These are phyloP conservation scores for Metarhizium rileyi DNA, from an alignment of 2,329 filamentous ascomycete species.

Conservation along the genomic window DNA sequence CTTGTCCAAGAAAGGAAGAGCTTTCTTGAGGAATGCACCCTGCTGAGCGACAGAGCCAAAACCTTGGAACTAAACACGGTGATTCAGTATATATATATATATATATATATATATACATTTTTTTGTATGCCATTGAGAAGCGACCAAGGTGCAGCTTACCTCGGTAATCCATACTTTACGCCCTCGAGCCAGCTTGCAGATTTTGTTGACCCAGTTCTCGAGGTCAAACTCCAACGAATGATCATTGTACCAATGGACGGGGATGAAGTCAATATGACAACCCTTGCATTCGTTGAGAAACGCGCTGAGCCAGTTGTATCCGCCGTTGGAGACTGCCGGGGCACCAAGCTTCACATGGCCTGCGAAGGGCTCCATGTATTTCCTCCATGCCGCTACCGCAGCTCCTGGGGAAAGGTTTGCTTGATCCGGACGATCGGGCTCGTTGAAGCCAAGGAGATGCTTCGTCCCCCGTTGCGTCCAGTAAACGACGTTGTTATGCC, in stretches of 20 bases:
- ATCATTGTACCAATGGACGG: constrained; percentile 37
- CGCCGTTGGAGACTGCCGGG: constrained; percentile 38
- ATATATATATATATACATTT: no score
- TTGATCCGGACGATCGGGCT: constrained; percentile 13
- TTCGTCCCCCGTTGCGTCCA: constrained; percentile 10
- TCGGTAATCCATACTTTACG: background rate
- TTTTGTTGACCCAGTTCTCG: constrained; percentile 30
- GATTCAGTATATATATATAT: no score
- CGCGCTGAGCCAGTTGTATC: constrained; percentile 29
- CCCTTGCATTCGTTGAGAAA: constrained; percentile 31
- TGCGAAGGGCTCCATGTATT: constrained; percentile 34
- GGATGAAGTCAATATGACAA: constrained; percentile 34
- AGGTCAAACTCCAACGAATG: constrained; percentile 27
- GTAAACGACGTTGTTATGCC: constrained; percentile 8
- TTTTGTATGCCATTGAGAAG: background rate
- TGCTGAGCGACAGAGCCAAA: constrained; percentile 28
- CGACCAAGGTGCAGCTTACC: background rate
- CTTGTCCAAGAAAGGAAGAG: constrained; percentile 34
- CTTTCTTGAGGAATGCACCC: constrained; percentile 28
- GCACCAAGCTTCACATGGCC: constrained; percentile 33
- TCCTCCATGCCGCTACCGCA: constrained; percentile 28
- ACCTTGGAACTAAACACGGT: constrained; percentile 8
- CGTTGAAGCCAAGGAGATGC: constrained; percentile 16
- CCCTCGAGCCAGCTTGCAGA: constrained; percentile 15
- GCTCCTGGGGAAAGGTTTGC: constrained; percentile 17